Base-by-base conservation (phyloP, 1,284 basidiomycete genomes). In the Papiliotrema terrestris region DNA sequence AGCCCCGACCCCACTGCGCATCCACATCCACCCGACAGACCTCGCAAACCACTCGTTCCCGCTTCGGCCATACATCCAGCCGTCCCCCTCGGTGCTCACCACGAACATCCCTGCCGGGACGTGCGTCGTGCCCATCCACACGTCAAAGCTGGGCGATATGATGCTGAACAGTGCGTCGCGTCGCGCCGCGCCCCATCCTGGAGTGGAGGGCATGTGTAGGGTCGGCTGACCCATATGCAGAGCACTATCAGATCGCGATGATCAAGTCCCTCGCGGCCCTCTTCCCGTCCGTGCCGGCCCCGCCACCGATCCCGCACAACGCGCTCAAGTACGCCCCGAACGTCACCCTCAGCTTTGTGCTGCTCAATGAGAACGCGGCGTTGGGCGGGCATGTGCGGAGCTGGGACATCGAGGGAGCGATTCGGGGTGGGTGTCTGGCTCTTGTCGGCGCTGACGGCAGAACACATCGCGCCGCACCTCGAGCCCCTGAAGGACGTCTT, bases 301-400 rank as follows among this genome's bases (percentile, higher is more conserved):
- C 60, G 0, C 55, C 59, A 9, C 55, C 56, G 3, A 61, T 74
- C 8, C 67, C 74, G 1, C 69, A 79, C 14, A 72, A 65, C 60
- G 77, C 67, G 26, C 65, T 70, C 67, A 80, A 69, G 77, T 96
- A 90, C 69, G 81, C 90, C 13, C 82, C 85, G 5, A 84, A 84
- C 45, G 89, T 91, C 68, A 86, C 73, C 14, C 63, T 77, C 17
- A 71, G 69, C 53, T 76, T 77, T 52, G 73, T 76, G 9, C 78
- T 97, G 2, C 77, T 97, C 49, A 93, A 96, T 68, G 90, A 96
- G 77, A 88, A 96, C 68, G 83, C 87, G 8, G 78, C 85, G 1
- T 80, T 81, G n/a, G 86, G 88, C 3, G 78, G 77, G 29, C 81
- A 81, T 25, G 81, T 86, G 9, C 61, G 80, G 32, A 79, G 80